Percentiles rank a stretch among this genome's conserved stretches.
Evolutionary conservation across 257 asterid genomes (phyloP).

Genomic region (Gentiana straminea): DNA sequence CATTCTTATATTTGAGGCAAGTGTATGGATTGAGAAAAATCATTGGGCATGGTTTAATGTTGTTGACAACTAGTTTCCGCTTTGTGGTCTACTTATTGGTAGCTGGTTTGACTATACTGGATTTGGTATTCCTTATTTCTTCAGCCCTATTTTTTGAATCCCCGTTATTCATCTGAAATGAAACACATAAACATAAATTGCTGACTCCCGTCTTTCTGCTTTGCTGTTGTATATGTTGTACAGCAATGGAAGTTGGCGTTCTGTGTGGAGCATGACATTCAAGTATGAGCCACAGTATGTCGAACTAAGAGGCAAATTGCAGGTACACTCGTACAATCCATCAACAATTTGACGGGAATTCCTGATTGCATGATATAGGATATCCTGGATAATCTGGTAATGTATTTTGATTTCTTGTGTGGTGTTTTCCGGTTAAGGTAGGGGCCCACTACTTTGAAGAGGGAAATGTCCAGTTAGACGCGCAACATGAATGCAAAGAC

Average conservation of each 20-base stretch:
- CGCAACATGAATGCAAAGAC: slow-evolving; percentile 77
- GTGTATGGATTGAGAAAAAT: too few species aligned
- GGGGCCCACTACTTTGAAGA: slow-evolving; percentile 99
- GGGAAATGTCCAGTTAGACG: slow-evolving; percentile 97
- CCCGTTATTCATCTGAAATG: background rate
- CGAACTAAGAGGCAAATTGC: slow-evolving; percentile 71
- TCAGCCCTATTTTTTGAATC: background rate
- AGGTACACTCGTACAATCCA: slow-evolving; percentile 37
- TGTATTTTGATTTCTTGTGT: slow-evolving; percentile 8
- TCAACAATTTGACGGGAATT: slow-evolving; percentile 5
- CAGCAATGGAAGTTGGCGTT: slow-evolving; percentile 97
- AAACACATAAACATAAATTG: too few species aligned
- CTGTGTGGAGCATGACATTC: slow-evolving; percentile 66
- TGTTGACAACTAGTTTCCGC: too few species aligned
- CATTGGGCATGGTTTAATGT: too few species aligned
- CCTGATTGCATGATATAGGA: background rate
- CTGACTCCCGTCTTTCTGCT: too few species aligned
- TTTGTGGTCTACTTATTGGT: too few species aligned
- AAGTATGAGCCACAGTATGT: slow-evolving; percentile 66
- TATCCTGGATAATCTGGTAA: slow-evolving; percentile 1
- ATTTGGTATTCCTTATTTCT: too few species aligned
- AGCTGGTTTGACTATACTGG: too few species aligned
- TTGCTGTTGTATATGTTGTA: slow-evolving; percentile 11
- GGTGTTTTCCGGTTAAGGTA: slow-evolving; percentile 32
- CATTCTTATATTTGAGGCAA: too few species aligned